These are phyloP conservation scores for Fraxinus albicans DNA, from an alignment of 305 asterid genomes.

Conservation along the genomic window DNA sequence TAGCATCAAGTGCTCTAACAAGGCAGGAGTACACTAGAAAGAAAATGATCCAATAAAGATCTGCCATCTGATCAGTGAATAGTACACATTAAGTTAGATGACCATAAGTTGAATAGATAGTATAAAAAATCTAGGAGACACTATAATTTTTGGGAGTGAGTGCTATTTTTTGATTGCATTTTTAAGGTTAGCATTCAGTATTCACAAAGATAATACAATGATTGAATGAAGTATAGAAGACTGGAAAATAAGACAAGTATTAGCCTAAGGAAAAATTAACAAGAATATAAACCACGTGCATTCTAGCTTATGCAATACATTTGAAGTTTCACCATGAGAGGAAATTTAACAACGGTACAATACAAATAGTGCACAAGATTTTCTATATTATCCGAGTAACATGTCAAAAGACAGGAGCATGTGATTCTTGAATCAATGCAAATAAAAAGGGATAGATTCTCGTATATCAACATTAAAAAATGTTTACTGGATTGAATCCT, in stretches of 20 bases:
- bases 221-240: neutral
- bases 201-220: neutral
- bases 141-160: neutral
- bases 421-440: neutral
- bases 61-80: conserved; percentile 42
- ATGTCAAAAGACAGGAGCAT: neutral
- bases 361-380: neutral
- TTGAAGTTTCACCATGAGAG: neutral
- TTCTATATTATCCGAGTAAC: neutral
- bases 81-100: neutral
- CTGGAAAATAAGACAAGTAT: neutral
- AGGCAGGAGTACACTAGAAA: conserved; percentile 42
- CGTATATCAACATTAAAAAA: neutral
- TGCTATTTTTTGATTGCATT: neutral
- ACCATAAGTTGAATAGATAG: neutral
- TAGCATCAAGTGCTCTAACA: conserved; percentile 49
- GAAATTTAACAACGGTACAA: neutral
- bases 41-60: conserved; percentile 33
- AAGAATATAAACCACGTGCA: neutral
- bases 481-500: neutral
- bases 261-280: neutral
- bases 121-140: neutral
- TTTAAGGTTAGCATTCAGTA: neutral
- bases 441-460: neutral
- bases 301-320: neutral